Base-by-base conservation (phyloP, 2,329 filamentous ascomycete species). In the Chrysosphaeria jannelii region DNA sequence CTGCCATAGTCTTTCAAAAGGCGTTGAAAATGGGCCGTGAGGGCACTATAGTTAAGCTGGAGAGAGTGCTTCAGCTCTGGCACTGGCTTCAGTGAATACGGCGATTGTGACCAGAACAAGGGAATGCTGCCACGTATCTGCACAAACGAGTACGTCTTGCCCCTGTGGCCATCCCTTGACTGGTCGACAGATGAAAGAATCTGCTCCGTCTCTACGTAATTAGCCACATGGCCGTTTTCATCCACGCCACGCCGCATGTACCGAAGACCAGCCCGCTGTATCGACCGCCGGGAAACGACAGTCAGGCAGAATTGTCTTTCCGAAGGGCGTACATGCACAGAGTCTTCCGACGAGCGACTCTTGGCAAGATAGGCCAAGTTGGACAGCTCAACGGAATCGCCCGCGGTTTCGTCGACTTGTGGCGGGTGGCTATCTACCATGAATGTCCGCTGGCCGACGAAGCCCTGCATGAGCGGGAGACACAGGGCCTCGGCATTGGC, bases 141-240 rank as follows among this genome's bases (percentile, higher is more conserved):
- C 4, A 88, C 48, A 34, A 90, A 88, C 0, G 78, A 90, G 40
- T 75, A 72, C 3, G 68, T 52, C 32, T 62, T 74, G 3, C 20
- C 10, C n/a, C n/a, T n/a, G n/a, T n/a, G n/a, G n/a, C n/a, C n/a
- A n/a, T n/a, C n/a, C n/a, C n/a, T n/a, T n/a, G n/a, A n/a, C n/a
- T n/a, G n/a, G n/a, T n/a, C n/a, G n/a, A n/a, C n/a, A n/a, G 7
- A 7, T 0, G 75, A 85, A 3, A 97, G 51, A 7, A 97, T 69
- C 42, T 97, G 85, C 39, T 97, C 85, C 0, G 81, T 90, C 46
- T 97, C 85, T 11, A 93, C 81, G 14, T 56, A 66, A 37, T 97
- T 97, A 10, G 85, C 85, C 4, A 71, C 65, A 34, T 72, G 66
- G 0, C 85, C 85, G 28, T 79, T 63, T 28, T 93, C 78, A 34